These are phyloP conservation scores for Amauroascus verrucosus DNA, from an alignment of 2,329 filamentous ascomycete species.

Conservation along the genomic window DNA sequence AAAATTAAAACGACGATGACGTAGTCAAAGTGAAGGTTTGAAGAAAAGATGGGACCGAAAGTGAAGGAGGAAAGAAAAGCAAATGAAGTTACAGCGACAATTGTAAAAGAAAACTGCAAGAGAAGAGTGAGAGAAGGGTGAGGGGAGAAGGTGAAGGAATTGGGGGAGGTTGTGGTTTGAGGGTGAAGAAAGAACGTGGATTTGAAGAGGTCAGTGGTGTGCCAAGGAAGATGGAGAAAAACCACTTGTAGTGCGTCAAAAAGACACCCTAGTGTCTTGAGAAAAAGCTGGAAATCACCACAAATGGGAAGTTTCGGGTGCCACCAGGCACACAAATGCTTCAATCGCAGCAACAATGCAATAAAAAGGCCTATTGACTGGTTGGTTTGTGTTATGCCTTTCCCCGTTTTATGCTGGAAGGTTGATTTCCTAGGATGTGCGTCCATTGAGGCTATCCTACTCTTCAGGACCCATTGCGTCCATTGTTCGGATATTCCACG, in stretches of 20 bases:
- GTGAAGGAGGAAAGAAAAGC: slow-evolving; percentile 7
- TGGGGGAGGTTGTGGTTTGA: slow-evolving; percentile 6
- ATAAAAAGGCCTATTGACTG: background rate
- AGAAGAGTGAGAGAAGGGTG: slow-evolving; percentile 2
- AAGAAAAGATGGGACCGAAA: slow-evolving; percentile 10
- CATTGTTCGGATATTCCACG: background rate
- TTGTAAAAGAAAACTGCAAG: background rate
- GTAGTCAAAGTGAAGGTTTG: background rate
- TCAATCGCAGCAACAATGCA: background rate
- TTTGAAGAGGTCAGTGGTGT: slow-evolving; percentile 1
- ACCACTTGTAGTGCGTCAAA: slow-evolving; percentile 1
- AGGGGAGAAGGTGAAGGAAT: background rate
- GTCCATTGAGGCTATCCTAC: background rate
- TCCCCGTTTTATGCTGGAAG: background rate
- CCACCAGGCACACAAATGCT: background rate
- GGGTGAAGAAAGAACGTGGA: slow-evolving; percentile 7
- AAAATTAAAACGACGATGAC: slow-evolving; percentile 6
- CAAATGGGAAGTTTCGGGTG: background rate
- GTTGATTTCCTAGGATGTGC: background rate
- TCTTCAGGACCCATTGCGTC: background rate
- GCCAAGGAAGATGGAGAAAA: slow-evolving; percentile 8
- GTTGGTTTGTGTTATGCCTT: background rate
- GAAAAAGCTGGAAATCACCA: background rate
- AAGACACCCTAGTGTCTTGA: background rate
- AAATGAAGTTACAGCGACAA: slow-evolving; percentile 4